Base-by-base conservation (phyloP, 225 moss, liverwort and hornwort genomes). In the Antitrichia curtipendula region DNA sequence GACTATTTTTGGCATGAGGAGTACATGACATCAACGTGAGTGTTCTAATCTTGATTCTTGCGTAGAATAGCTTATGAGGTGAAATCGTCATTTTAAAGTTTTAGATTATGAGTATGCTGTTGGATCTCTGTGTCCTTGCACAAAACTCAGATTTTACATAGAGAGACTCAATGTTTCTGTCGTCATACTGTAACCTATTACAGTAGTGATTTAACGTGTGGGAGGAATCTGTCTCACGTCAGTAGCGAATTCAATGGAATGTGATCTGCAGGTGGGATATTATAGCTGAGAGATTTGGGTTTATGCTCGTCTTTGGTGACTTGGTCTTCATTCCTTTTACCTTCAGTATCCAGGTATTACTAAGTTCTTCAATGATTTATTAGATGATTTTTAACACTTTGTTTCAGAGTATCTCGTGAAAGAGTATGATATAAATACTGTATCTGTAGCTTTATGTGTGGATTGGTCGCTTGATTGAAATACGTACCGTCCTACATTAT, bases 11-110 rank as follows among this genome's bases (percentile, higher is more conserved):
- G 95, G 97, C 92, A 94, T 53, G 99, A 99, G 87, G 97, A 97
- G 89, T 97, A 96, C 91, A 99, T 99, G 99, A 99, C 99, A 75
- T 94, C 99, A 84, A 99, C 99, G 96, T 97, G 88, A 95, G 97
- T 87, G 78, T 83, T 87, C 49, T 38, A 41, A 36, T 79, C 82
- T 74, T 89, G 58, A 57, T 49, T 66, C 78, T 64, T 62, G 63
- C 11, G 36, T 68, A 41, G 83, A 28, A 23, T 63, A 24, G 36
- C 45, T 43, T 65, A 66, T 31, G 66, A 76, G 8, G 68, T 19
- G 54, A 70, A 31, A 58, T 79, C 12, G 27, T 13, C 32, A 43
- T 57, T 77, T 78, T 58, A 64, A 41, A 52, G 76, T 43, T 58
- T 41, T 54, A 59, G n/a, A 57, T 23, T 69, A 60, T 43, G 76